These are phyloP conservation scores for Boletus tylopilopsis DNA, from an alignment of 768 basidiomycete species.

Conservation along the genomic window DNA sequence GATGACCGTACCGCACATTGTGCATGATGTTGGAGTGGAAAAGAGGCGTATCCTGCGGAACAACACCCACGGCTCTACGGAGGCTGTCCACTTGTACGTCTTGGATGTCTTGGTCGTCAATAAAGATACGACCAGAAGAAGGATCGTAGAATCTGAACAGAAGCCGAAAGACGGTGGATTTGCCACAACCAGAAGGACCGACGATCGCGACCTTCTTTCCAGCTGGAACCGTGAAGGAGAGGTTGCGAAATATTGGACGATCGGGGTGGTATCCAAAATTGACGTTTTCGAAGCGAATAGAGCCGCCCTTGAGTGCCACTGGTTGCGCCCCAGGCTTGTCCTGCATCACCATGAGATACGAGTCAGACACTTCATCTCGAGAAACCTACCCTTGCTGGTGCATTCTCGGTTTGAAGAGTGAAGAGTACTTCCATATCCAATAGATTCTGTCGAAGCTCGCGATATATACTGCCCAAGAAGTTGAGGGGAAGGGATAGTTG, in stretches of 20 bases:
- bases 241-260: slow-evolving; percentile 84
- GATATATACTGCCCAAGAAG: slow-evolving; percentile 95
- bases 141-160: slow-evolving; percentile 95
- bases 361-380: not conserved
- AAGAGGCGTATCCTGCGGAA: slow-evolving; percentile 96
- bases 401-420: slow-evolving; percentile 81
- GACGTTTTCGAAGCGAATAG: slow-evolving; percentile 91
- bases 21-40: slow-evolving; percentile 96
- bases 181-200: slow-evolving; percentile 95
- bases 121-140: slow-evolving; percentile 68
- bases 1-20: slow-evolving; percentile 88
- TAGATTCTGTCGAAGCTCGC: slow-evolving; percentile 92
- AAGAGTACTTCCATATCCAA: slow-evolving; percentile 97
- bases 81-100: slow-evolving; percentile 69
- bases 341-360: slow-evolving; percentile 34
- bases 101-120: slow-evolving; percentile 86
- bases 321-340: slow-evolving; percentile 68
- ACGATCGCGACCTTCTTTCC: slow-evolving; percentile 98
- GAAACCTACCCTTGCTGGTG: slow-evolving; percentile 52
- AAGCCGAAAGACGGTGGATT: slow-evolving; percentile 93
- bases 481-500: slow-evolving; percentile 95
- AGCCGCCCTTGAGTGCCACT: slow-evolving; percentile 70
- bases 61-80: slow-evolving; percentile 79
- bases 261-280: slow-evolving; percentile 89
- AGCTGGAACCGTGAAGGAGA: slow-evolving; percentile 89